Conservation (phyloP, 305 asterid genomes). For the Lippia alba region DNA sequence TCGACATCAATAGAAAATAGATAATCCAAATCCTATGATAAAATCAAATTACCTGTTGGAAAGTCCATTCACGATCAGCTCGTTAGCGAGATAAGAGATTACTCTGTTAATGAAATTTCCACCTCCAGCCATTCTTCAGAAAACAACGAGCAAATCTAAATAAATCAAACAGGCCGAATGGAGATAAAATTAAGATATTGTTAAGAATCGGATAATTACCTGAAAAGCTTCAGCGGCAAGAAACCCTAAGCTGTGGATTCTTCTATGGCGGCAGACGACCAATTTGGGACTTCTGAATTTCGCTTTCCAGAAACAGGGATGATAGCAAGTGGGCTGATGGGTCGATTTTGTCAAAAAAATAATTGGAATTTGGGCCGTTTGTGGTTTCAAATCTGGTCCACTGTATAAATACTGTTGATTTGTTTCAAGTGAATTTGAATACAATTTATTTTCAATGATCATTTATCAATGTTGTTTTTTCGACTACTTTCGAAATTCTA, state of each 20-base stretch:
- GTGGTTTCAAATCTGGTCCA: no score
- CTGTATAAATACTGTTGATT: no score
- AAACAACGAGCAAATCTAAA: slow-evolving; percentile 6
- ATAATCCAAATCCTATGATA: neutral
- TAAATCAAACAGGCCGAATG: neutral
- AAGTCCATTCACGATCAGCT: slow-evolving; percentile 73
- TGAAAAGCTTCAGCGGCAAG: slow-evolving; percentile 1
- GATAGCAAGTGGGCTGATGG: slow-evolving; percentile 3
- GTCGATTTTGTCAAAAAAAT: neutral
- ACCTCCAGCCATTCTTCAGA: slow-evolving; percentile 76
- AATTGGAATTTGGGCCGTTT: neutral
- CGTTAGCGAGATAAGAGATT: slow-evolving; percentile 66
- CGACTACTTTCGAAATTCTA: no score
- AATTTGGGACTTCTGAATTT: slow-evolving; percentile 3
- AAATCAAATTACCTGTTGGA: slow-evolving; percentile 66
- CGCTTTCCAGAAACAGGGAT: neutral
- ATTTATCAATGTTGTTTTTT: no score
- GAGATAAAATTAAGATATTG: neutral
- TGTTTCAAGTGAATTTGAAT: no score
- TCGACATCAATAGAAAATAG: neutral
- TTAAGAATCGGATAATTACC: slow-evolving; percentile 18
- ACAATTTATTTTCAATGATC: no score
- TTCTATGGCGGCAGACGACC: slow-evolving; percentile 24
- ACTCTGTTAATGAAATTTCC: slow-evolving; percentile 78
- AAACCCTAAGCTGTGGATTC: slow-evolving; percentile 35